Evolutionary conservation across 169 alveolate genomes (phyloP), one percentile per base, ranked within the genome.

Genomic region (Plasmodium ovale): DNA sequence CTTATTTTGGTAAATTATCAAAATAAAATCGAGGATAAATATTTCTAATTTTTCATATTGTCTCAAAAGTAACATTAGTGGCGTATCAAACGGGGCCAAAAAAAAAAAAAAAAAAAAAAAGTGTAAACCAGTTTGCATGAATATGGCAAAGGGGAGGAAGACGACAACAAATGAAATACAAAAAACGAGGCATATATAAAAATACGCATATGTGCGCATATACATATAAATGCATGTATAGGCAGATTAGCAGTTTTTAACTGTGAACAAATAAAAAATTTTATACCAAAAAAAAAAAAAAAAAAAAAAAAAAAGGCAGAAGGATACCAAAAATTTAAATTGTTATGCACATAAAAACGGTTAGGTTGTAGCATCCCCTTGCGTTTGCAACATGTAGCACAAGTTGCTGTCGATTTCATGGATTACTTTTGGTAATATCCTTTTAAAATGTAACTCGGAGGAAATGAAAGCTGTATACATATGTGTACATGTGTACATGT

Each of bases 231-330:
- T 51, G 82, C 39, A 39, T 39, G 9, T 39, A 9, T 39, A 39
- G n/a, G n/a, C 5, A 39, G 9, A 9, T 9, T 39, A 39, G 51
- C 23, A 44, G 44, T 10, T 16, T 68, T 68, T 68, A 42, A 68
- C 31, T 23, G 31, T 16, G 82, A 37, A 68, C 29, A 21, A 12
- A 42, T 33, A n/a, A 53, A 42, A 68, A 5, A 53, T 68, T 14
- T 42, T 68, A 68, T 68, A 68, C 60, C 21, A 44, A 68, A 68
- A 68, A 68, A 68, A 68, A 53, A 53, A 31, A 44, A 68, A 68
- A 19, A 68, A 33, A 53, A 33, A 53, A 51, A 19, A 16, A 42
- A 68, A 23, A 31, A 19, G 44, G 23, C 21, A 58, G 23, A 58
- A 58, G 4, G 3, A 58, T 21, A 58, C n/a, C 5, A 16, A 58